Percentiles rank a stretch among this genome's conserved stretches.
phyloP scores from a whole-genome alignment of 1,284 basidiomycete genomes.

The Cystobasidium slooffiae region DNA sequence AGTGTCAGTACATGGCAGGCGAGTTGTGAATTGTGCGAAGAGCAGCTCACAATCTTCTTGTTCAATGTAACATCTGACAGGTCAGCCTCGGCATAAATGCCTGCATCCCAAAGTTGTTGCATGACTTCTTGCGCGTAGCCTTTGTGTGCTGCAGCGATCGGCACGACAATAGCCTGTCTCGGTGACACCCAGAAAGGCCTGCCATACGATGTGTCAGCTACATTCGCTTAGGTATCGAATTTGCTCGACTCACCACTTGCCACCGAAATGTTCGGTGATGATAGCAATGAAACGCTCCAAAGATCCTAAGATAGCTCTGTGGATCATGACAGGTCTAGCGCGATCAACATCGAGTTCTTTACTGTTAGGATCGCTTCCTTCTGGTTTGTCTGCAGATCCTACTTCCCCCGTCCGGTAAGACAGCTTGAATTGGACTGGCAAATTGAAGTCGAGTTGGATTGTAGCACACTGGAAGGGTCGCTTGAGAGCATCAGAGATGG shows the following conservation, averaged over 20 bases:
- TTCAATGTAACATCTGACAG: conserved; percentile 88
- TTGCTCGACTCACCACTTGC: conserved; percentile 77
- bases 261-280: conserved; percentile 94
- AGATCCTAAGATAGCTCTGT: conserved; percentile 93
- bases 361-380: conserved; percentile 57
- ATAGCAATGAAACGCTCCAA: conserved; percentile 97
- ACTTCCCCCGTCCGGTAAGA: conserved; percentile 69
- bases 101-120: conserved; percentile 69
- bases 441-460: conserved; percentile 98
- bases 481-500: conserved; percentile 87
- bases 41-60: conserved; percentile 75
- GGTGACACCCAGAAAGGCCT: conserved; percentile 98
- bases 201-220: not conserved
- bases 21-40: conserved; percentile 23
- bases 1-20: conserved; percentile 49
- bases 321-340: conserved; percentile 92
- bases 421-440: conserved; percentile 96
- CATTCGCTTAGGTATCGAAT: not conserved
- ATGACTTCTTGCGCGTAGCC: conserved; percentile 85
- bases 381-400: conserved; percentile 55
- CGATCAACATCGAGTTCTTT: conserved; percentile 65
- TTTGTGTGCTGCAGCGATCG: conserved; percentile 85
- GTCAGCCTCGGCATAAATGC: conserved; percentile 90
- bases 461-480: conserved; percentile 98
- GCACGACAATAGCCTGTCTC: conserved; percentile 90